Percentiles rank a stretch among this genome's conserved stretches.
These are phyloP conservation scores for Patellaria atrata DNA, from an alignment of 495 filamentous ascomycete genomes.

Conservation along the genomic window DNA sequence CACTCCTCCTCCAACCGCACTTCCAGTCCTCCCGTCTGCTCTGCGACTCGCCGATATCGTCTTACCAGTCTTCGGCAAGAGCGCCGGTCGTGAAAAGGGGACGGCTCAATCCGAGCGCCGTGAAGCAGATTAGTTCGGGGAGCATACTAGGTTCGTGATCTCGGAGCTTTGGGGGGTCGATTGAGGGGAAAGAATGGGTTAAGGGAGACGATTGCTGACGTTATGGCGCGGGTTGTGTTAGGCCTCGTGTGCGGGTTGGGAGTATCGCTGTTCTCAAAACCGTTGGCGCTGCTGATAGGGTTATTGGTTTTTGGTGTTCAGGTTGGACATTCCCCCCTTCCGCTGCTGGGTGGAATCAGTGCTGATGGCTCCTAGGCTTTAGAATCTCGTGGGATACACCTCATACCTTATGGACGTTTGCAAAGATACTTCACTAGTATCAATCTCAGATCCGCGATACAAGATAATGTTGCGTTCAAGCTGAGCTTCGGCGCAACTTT, in stretches of 20 bases:
- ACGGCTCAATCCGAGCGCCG: slow-evolving; percentile 33
- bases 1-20: neutral
- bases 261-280: slow-evolving; percentile 60
- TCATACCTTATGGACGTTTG: slow-evolving; percentile 47
- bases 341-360: neutral
- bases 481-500: slow-evolving; percentile 64
- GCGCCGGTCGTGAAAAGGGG: slow-evolving; percentile 1
- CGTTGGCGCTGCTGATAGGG: slow-evolving; percentile 57
- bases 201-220: neutral
- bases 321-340: slow-evolving; percentile 28
- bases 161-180: neutral
- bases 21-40: too few species aligned
- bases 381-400: slow-evolving; percentile 57
- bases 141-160: slow-evolving; percentile 47
- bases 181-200: neutral
- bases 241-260: slow-evolving; percentile 56
- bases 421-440: slow-evolving; percentile 44
- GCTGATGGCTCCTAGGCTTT: neutral
- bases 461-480: slow-evolving; percentile 61
- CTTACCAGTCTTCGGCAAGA: too few species aligned
- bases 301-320: slow-evolving; percentile 55
- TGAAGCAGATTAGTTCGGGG: slow-evolving; percentile 56
- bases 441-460: slow-evolving; percentile 44
- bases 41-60: too few species aligned
- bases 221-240: slow-evolving; percentile 15